Conservation (phyloP, 1,284 basidiomycete genomes). For the Irpex lacteus region DNA sequence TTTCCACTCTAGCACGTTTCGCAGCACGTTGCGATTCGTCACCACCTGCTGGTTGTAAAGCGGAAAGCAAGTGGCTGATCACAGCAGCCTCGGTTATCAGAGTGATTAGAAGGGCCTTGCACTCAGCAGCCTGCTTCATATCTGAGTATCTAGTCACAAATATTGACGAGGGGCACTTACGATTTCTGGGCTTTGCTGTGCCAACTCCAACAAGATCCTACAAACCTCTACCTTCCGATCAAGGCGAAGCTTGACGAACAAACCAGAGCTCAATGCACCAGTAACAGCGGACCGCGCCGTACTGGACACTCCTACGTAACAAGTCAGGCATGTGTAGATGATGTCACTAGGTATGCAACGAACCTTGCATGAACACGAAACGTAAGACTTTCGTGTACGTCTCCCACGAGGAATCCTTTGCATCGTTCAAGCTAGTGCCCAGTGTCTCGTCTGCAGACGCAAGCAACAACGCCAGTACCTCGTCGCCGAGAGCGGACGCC, state of each 20-base stretch:
- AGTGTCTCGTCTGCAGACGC: slow-evolving; percentile 54
- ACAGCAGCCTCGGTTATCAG: slow-evolving; percentile 49
- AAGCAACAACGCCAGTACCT: slow-evolving; percentile 48
- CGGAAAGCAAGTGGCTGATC: slow-evolving; percentile 58
- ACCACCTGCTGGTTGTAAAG: slow-evolving; percentile 43
- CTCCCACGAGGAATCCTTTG: slow-evolving; percentile 44
- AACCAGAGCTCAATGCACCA: slow-evolving; percentile 43
- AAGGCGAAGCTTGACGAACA: slow-evolving; percentile 49
- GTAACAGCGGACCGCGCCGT: slow-evolving; percentile 39
- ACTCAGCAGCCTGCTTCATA: slow-evolving; percentile 42
- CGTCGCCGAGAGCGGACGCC: slow-evolving; percentile 21
- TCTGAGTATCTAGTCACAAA: not conserved
- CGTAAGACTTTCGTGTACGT: slow-evolving; percentile 44
- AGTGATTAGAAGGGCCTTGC: slow-evolving; percentile 48
- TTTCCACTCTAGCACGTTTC: slow-evolving; percentile 61
- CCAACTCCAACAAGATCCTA: slow-evolving; percentile 49
- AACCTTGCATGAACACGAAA: slow-evolving; percentile 46
- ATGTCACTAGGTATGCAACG: slow-evolving; percentile 14
- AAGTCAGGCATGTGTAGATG: not conserved
- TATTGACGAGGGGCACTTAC: slow-evolving; percentile 36
- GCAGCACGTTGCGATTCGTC: slow-evolving; percentile 45
- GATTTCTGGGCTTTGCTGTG: slow-evolving; percentile 40
- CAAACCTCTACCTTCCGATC: slow-evolving; percentile 58
- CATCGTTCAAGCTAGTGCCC: slow-evolving; percentile 44
- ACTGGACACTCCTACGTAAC: slow-evolving; percentile 25